Base-by-base conservation (phyloP, 208 protist genomes). In the Crithidia sp. region DNA sequence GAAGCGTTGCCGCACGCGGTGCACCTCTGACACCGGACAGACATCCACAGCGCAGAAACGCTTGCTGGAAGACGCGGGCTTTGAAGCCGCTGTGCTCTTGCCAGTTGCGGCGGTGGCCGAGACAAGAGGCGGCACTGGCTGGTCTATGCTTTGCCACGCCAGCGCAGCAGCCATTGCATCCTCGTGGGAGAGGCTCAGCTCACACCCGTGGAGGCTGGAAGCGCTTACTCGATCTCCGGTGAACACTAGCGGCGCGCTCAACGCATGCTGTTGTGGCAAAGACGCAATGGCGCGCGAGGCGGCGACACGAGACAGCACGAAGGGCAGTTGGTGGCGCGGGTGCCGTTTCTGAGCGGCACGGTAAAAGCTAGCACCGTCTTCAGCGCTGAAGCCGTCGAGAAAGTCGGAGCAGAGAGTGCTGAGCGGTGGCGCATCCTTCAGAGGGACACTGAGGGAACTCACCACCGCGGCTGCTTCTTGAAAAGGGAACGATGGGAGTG, bases 231-330 rank as follows among this genome's bases (percentile, higher is more conserved):
- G 74, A 39, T 55, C 45, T 37, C 84, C 83, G 0, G 65, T 71
- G 70, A 91, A 88, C 4, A 74, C 50, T 39, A 86, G 9, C 45
- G 28, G 47, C 0, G 2, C 47, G 36, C 3, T 5, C 13, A 36
- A 12, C 40, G 28, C 6, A 0, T 3, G 49, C 39, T 16, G 40
- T 16, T 37, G 10, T 7, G 57, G 36, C 9, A 84, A 13, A 2
- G 44, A 12, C 37, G 64, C 70, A 53, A 91, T 68, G 2, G 82
- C 83, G 19, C 39, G 36, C n/a, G 86, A 91, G 36, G 86, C 86
- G 40, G 86, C 86, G 19, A 88, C 56, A 52, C 86, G 86, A 16
- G 86, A 91, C 17, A 91, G 86, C 54, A 87, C 78, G 52, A 82
- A 89, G 0, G 86, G 85, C n/a, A 75, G 44, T 28, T 68, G 82